Conservation (phyloP, 768 basidiomycete genomes). For the Xerocomellus intermedius region DNA sequence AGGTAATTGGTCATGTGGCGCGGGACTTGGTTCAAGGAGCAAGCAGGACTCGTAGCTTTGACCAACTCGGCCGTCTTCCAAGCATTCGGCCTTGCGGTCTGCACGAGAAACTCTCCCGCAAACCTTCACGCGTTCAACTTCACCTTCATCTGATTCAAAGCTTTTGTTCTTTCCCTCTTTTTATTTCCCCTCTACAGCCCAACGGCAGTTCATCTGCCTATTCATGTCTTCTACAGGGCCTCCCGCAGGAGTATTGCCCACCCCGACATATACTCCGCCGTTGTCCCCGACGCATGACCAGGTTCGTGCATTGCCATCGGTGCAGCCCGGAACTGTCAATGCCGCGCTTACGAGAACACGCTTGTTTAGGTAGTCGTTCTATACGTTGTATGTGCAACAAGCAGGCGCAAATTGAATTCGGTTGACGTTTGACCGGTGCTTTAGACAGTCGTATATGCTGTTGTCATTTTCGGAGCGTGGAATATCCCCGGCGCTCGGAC, state of each 20-base stretch:
- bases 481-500: slow-evolving; percentile 78
- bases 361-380: slow-evolving; percentile 61
- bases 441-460: slow-evolving; percentile 81
- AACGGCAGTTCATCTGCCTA: slow-evolving; percentile 32
- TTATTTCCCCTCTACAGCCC: slow-evolving; percentile 3
- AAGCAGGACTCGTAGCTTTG: slow-evolving; percentile 1
- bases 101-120: slow-evolving; percentile 28
- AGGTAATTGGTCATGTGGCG: slow-evolving; percentile 18
- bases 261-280: slow-evolving; percentile 39
- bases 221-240: slow-evolving; percentile 35
- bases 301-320: slow-evolving; percentile 40
- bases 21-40: slow-evolving; percentile 16
- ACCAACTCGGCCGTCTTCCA: slow-evolving; percentile 5
- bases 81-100: slow-evolving; percentile 28
- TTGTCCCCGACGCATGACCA: slow-evolving; percentile 70
- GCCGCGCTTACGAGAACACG: slow-evolving; percentile 21
- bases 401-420: slow-evolving; percentile 8
- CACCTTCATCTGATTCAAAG: slow-evolving; percentile 15
- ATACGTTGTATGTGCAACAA: slow-evolving; percentile 60
- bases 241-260: slow-evolving; percentile 34
- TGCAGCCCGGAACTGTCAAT: slow-evolving; percentile 16
- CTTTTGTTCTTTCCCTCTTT: slow-evolving; percentile 3
- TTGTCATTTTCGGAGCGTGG: slow-evolving; percentile 87
- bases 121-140: slow-evolving; percentile 22
- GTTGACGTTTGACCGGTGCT: slow-evolving; percentile 7